A percentile compares a stretch with the other conserved stretches of the same genome.
These are phyloP conservation scores for Fusarium musae DNA, from an alignment of 2,329 filamentous ascomycete species.

Conservation along the genomic window DNA sequence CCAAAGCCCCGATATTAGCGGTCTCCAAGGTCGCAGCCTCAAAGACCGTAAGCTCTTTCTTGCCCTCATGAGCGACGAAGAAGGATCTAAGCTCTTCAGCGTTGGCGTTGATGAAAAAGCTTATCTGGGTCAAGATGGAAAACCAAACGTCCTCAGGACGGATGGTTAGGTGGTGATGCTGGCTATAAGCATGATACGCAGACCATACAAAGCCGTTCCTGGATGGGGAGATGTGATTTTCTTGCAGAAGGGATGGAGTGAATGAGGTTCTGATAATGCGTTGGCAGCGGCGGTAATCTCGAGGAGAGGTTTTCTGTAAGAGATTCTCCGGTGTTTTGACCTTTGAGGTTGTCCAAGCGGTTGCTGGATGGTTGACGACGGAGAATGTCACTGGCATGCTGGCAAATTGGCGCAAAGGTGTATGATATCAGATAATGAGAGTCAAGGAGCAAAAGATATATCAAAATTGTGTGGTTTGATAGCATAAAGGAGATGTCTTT, in stretches of 20 bases:
- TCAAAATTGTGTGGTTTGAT: accelerated
- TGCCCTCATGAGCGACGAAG: not conserved
- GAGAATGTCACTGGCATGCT: not conserved
- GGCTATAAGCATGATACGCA: not conserved
- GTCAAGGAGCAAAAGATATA: accelerated
- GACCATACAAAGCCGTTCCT: not conserved
- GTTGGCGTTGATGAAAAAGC: not conserved
- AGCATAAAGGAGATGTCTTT: not conserved
- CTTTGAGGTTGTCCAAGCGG: not conserved
- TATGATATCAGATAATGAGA: not conserved
- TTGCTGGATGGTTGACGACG: not conserved
- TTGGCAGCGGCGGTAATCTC: not conserved
- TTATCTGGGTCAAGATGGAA: not conserved
- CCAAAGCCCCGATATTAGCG: not conserved
- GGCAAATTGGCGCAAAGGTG: accelerated
- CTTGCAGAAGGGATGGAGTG: not conserved
- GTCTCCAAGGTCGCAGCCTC: not conserved
- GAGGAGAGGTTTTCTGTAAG: not conserved
- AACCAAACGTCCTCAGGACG: not conserved
- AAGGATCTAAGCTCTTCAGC: not conserved
- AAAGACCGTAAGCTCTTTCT: not conserved
- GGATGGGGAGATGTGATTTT: not conserved
- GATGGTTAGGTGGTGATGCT: not conserved
- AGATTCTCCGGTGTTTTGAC: accelerated
- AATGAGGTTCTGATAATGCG: not conserved